These are phyloP conservation scores for Candida gorgasii DNA, from an alignment of 805 yeast species.

Conservation along the genomic window DNA sequence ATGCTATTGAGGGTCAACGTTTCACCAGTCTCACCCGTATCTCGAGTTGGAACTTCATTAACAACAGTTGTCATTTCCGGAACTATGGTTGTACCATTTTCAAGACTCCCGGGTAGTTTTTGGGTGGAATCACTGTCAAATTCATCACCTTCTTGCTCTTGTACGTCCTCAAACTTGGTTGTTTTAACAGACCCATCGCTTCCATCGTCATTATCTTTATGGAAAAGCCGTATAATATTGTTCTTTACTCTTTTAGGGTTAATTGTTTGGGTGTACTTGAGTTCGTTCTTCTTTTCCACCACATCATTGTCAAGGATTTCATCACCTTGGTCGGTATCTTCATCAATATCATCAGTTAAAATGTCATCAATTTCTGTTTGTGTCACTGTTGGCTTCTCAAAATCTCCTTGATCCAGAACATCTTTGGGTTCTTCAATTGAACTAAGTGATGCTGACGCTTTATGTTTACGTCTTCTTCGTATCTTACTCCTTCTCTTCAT, in stretches of 20 bases:
- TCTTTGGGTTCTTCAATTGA: constrained; percentile 5
- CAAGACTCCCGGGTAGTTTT: background rate
- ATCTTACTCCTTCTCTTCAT: constrained; percentile 2
- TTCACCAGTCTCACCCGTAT: background rate
- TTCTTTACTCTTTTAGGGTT: constrained; percentile 10
- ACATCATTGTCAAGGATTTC: background rate
- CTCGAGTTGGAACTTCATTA: background rate
- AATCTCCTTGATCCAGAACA: no score
- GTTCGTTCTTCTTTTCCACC: background rate
- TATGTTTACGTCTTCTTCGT: constrained; percentile 5
- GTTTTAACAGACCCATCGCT: constrained; percentile 16
- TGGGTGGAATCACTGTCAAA: constrained; percentile 13
- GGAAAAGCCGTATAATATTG: constrained; percentile 15
- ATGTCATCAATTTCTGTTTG: constrained; percentile 5
- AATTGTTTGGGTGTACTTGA: constrained; percentile 13
- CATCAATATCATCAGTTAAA: constrained; percentile 3
- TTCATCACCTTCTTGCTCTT: background rate
- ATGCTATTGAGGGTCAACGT: background rate
- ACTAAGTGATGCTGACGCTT: background rate
- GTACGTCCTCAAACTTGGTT: constrained; percentile 10
- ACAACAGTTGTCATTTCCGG: no score
- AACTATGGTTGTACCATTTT: background rate
- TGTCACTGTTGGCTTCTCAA: constrained; percentile 4
- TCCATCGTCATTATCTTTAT: constrained; percentile 14
- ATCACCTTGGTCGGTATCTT: background rate